Base-by-base conservation (phyloP, 1,284 basidiomycete genomes). In the Puccinia triticina region DNA sequence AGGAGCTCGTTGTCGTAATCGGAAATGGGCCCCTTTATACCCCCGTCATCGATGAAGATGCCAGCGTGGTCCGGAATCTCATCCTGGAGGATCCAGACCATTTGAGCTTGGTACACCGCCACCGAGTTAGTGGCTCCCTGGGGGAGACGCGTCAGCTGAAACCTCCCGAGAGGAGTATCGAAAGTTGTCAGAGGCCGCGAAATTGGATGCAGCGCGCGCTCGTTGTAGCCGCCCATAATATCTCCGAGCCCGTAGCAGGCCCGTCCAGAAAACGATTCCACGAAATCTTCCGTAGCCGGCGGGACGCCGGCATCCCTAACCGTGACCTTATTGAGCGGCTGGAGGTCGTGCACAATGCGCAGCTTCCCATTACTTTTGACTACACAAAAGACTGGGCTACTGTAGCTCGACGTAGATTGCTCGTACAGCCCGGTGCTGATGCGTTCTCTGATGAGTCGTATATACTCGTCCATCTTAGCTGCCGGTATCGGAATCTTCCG, bases 21-120 rank as follows among this genome's bases (percentile, higher is more conserved):
- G 4, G 40, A 43, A 12, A 43, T 43, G 4, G 40, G 40, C 12
- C 40, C 40, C 12, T 43, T 43, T 7, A 43, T 43, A 7, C 40
- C 40, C 12, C 40, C 40, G 12, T 43, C 40, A 43, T 43, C 40
- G 12, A 43, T 43, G 40, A 43, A 43, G 40, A 43, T 43, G 4
- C 40, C 40, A 43, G 12, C 7, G 40, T 43, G 40, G 7, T 43
- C 7, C 4, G 40, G 40, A 12, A 43, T 4, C 12, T 43, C 40
- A 43, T 43, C 40, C 29, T 77, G 76, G 10, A 77, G 46, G 1
- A 77, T 77, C 75, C 75, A 77, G 2, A 46, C 26, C 75, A 77
- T 77, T 26, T 77, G 75, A 2, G 75, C 57, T 23, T 77, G 75
- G n/a, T 77, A 76, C 34, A 43, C 40, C 12, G 40, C 40, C 4